Percentiles rank a stretch among this genome's conserved stretches.
Evolutionary conservation across 2,329 filamentous ascomycete species (phyloP).

Genomic region (Colletotrichum limetticola): DNA sequence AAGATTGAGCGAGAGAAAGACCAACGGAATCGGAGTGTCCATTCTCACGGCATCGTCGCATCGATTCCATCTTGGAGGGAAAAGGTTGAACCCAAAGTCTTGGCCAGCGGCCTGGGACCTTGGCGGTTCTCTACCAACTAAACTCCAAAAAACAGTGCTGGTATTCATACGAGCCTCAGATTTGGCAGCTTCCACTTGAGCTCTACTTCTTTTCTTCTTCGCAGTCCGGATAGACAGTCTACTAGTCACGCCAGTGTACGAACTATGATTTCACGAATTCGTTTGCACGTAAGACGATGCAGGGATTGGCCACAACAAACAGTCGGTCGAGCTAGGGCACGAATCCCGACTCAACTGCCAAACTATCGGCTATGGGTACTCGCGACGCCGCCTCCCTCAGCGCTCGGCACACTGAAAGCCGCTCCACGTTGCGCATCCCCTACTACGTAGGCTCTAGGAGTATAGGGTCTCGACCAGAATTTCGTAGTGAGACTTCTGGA

Average conservation of each 20-base stretch:
- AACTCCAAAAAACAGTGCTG: background rate
- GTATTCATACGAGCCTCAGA: background rate
- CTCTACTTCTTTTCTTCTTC: background rate
- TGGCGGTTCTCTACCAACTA: background rate
- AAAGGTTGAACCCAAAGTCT: conserved; percentile 15
- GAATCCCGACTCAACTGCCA: conserved; percentile 19
- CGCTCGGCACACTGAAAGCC: conserved; percentile 20
- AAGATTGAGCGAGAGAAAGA: conserved; percentile 13
- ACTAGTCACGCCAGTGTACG: background rate
- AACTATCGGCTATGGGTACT: conserved; percentile 20
- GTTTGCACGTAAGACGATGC: conserved; percentile 10
- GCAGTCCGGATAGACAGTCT: background rate
- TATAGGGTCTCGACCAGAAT: background rate
- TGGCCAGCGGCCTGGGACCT: conserved; percentile 7
- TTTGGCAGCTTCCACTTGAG: background rate
- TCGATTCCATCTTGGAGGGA: conserved; percentile 5
- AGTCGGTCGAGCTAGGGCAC: conserved; percentile 15
- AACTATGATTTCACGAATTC: background rate
- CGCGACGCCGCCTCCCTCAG: conserved; percentile 10
- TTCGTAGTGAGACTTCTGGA: background rate
- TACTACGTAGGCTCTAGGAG: background rate
- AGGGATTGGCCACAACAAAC: conserved; percentile 8
- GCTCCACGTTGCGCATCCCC: background rate
- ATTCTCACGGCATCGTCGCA: conserved; percentile 3
- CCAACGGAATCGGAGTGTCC: conserved; percentile 4